These are phyloP conservation scores for Fonsecaea pugnacius DNA, from an alignment of 2,329 filamentous ascomycete species.

Conservation along the genomic window DNA sequence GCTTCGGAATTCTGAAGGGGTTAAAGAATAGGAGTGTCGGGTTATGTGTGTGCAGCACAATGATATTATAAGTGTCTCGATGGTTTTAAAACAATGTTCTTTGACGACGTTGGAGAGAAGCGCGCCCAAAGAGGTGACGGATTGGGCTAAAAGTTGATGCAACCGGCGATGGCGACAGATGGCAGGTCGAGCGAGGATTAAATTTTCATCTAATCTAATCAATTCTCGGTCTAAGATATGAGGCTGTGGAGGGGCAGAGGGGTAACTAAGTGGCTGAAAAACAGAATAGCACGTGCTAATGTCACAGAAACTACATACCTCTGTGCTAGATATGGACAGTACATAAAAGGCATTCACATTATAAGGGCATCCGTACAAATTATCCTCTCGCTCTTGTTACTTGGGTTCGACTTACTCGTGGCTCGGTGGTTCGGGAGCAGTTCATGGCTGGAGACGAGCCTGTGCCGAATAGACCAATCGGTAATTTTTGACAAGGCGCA, in stretches of 20 bases:
- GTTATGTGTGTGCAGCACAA: neutral
- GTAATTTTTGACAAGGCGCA: no score
- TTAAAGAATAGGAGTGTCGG: neutral
- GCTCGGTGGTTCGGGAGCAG: neutral
- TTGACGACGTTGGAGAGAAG: neutral
- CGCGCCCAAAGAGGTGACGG: neutral
- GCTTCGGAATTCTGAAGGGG: neutral
- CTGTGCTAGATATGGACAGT: neutral
- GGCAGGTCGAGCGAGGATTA: constrained; percentile 2
- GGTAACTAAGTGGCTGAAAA: neutral
- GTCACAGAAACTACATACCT: neutral
- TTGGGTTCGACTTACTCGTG: neutral
- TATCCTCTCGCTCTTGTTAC: neutral
- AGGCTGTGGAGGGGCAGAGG: neutral
- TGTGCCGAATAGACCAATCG: neutral
- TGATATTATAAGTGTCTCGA: neutral
- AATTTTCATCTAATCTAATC: constrained; percentile 5
- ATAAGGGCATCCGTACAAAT: neutral
- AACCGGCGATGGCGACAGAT: neutral
- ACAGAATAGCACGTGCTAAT: neutral
- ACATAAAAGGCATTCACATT: neutral
- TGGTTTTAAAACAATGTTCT: neutral
- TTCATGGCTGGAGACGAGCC: neutral
- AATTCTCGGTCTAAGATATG: neutral
- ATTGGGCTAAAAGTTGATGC: neutral